phyloP scores from a whole-genome alignment of 2,329 filamentous ascomycete species.

The Torrubiella hemipterigena region DNA sequence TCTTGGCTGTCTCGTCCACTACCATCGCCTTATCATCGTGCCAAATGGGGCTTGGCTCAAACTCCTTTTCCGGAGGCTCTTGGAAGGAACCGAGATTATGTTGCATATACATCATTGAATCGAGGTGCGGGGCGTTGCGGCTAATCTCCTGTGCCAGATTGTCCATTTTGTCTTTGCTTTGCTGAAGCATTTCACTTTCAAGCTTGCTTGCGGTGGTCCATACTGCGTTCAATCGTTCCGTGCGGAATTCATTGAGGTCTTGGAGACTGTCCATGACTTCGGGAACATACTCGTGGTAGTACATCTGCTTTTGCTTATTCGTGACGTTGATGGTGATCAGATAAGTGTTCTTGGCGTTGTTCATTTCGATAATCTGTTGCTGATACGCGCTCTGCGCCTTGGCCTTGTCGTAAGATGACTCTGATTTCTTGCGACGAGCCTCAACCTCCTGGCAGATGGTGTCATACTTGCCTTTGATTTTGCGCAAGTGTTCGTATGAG shows the following conservation, averaged over 20 bases:
- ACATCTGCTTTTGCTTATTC: slow-evolving; percentile 94
- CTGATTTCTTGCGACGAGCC: slow-evolving; percentile 85
- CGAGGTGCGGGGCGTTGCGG: slow-evolving; percentile 76
- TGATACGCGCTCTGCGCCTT: slow-evolving; percentile 89
- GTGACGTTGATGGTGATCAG: slow-evolving; percentile 91
- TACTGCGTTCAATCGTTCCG: slow-evolving; percentile 68
- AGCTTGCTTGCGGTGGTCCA: slow-evolving; percentile 74
- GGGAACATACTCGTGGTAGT: slow-evolving; percentile 93
- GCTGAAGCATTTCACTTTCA: slow-evolving; percentile 66
- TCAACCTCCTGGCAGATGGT: slow-evolving; percentile 89
- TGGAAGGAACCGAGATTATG: slow-evolving; percentile 79
- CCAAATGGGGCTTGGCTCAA: slow-evolving; percentile 95
- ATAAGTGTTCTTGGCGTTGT: slow-evolving; percentile 97
- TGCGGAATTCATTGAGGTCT: slow-evolving; percentile 83
- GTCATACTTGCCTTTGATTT: slow-evolving; percentile 90
- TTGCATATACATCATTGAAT: slow-evolving; percentile 95
- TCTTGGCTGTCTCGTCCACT: slow-evolving; percentile 73
- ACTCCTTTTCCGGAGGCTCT: slow-evolving; percentile 73
- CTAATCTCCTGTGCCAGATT: slow-evolving; percentile 71
- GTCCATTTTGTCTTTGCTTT: slow-evolving; percentile 60
- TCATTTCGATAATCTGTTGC: slow-evolving; percentile 88
- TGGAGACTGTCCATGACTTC: slow-evolving; percentile 89
- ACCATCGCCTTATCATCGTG: slow-evolving; percentile 84
- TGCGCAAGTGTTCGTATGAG: slow-evolving; percentile 75
- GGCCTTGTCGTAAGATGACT: slow-evolving; percentile 84